phyloP scores from a whole-genome alignment of 1,139 yeast genomes.

The Suhomyces terraborum region DNA sequence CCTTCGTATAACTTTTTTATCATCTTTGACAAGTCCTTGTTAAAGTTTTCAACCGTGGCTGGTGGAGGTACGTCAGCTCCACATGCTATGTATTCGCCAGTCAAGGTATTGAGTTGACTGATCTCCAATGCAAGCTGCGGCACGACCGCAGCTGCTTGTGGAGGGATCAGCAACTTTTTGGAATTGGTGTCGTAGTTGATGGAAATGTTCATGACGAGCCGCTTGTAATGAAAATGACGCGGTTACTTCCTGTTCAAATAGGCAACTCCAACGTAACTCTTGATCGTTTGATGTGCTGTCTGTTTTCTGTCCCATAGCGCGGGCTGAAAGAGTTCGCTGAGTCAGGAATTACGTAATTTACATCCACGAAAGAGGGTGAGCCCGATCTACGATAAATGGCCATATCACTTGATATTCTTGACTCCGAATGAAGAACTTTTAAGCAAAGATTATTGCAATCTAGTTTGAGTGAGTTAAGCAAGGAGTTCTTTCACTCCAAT shows the following conservation, averaged over 20 bases:
- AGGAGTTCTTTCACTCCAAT: too few relatives aligned
- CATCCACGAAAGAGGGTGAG: background rate
- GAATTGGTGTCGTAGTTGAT: constrained; percentile 33
- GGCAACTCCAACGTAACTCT: background rate
- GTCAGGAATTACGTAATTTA: constrained; percentile 6
- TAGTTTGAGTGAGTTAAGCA: too few relatives aligned
- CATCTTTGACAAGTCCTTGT: constrained; percentile 62
- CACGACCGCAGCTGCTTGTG: constrained; percentile 22
- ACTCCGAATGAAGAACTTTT: too few relatives aligned
- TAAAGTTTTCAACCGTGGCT: constrained; percentile 52
- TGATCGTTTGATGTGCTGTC: constrained; percentile 1
- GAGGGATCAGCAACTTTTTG: constrained; percentile 32
- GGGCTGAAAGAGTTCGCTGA: background rate
- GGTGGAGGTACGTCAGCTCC: constrained; percentile 73
- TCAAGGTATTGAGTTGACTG: constrained; percentile 63
- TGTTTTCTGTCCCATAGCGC: constrained; percentile 1
- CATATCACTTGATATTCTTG: too few relatives aligned
- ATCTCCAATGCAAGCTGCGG: constrained; percentile 50
- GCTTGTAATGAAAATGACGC: background rate
- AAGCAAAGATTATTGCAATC: too few relatives aligned
- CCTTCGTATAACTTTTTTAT: constrained; percentile 73
- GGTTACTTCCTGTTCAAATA: background rate
- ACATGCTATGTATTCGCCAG: constrained; percentile 57
- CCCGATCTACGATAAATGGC: background rate
- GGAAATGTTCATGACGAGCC: constrained; percentile 23